Conservation (phyloP, 2,329 filamentous ascomycete genomes). For the Fusarium concolor region DNA sequence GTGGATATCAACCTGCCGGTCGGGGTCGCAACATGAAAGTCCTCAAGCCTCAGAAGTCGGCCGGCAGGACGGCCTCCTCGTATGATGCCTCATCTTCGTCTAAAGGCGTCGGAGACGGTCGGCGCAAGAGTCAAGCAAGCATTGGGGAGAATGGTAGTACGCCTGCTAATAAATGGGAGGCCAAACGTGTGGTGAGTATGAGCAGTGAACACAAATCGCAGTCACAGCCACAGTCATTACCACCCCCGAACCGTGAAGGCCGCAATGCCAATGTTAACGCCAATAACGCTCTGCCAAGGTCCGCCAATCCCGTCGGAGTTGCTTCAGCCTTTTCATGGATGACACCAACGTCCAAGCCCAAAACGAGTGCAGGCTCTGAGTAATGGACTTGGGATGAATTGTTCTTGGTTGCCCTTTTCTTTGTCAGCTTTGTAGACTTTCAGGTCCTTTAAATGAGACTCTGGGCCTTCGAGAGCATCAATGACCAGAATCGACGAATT, state of each 20-base stretch:
- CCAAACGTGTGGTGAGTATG: constrained; percentile 62
- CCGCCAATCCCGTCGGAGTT: constrained; percentile 87
- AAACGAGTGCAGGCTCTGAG: constrained; percentile 50
- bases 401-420: constrained; percentile 4
- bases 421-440: constrained; percentile 10
- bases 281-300: constrained; percentile 60
- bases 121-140: constrained; percentile 65
- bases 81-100: constrained; percentile 63
- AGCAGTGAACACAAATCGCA: constrained; percentile 53
- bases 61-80: constrained; percentile 63
- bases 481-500: constrained; percentile 29
- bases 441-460: not conserved
- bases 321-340: constrained; percentile 96
- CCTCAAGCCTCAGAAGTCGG: constrained; percentile 79
- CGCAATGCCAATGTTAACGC: constrained; percentile 54
- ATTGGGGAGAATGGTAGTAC: constrained; percentile 46
- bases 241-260: constrained; percentile 51
- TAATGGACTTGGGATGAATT: constrained; percentile 5
- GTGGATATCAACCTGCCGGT: constrained; percentile 77
- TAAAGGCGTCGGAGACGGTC: constrained; percentile 62
- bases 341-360: constrained; percentile 63
- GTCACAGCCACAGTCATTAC: constrained; percentile 36
- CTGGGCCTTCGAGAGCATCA: not conserved
- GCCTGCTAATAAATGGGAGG: constrained; percentile 62
- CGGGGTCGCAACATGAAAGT: constrained; percentile 86